Base-by-base conservation (phyloP, 2,329 filamentous ascomycete genomes). In the Pyrenochaeta sp. region DNA sequence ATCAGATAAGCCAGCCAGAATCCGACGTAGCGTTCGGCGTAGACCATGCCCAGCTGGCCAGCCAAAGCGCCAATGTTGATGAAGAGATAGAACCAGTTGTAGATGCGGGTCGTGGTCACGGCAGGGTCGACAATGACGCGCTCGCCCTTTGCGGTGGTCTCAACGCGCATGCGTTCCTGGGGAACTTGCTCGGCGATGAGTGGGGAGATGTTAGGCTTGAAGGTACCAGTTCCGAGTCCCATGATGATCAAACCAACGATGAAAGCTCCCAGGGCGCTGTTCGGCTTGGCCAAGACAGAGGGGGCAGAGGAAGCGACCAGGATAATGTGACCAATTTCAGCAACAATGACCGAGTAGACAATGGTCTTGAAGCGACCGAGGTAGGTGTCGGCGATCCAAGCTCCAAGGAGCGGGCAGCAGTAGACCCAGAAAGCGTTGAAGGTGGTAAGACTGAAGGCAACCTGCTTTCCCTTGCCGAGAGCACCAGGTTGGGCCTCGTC, bases 1-100 rank as follows among this genome's bases (percentile, higher is more conserved):
- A 91, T 81, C 15, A 89, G 76, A 76, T 82, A 92, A 0, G 89
- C 83, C 12, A 90, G 80, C 84, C 86, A 92, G 80, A 90, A 92
- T 12, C 90, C 89, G 37, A 91, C 84, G 46, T 77, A 76, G 37
- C 72, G 66, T 49, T 77, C 74, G 10, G 73, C 72, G 50, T 75
- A 77, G 5, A 70, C 72, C 75, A 77, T 77, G 41, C 56, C 56
- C 27, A 77, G 56, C 60, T 76, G 73, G 44, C 71, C 72, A 12
- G 70, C 58, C 32, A 76, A 48, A 10, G 72, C 70, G 44, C 75
- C 75, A 36, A 76, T 64, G 61, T 75, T 77, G 63, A 76, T 75
- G 55, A 73, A 74, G 21, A 72, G 57, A 49, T 75, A 76, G 63
- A 75, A 76, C 58, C 64, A 77, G 87, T 75, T 89, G 79, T 89